Base-by-base conservation (phyloP, 495 filamentous ascomycete species). In the Cercophora samala region DNA sequence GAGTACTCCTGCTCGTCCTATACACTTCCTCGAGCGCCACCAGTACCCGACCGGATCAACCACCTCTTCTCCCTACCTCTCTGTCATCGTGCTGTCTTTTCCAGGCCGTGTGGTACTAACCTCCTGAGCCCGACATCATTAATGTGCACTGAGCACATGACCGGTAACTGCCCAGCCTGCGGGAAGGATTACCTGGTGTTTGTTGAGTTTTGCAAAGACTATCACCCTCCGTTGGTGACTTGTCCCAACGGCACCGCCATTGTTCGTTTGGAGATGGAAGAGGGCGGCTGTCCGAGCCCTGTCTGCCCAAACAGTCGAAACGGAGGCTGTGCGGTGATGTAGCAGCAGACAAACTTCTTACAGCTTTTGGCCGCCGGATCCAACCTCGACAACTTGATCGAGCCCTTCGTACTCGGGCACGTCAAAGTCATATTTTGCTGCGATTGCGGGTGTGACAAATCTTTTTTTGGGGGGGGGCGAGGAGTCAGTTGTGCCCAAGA, bases 301-400 rank as follows among this genome's bases (percentile, higher is more conserved):
- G 79, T 82, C 54, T 83, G 81, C 67, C 81, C 81, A 51, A 82
- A 80, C 73, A 81, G 81, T 69, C 75, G 78, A 58, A 80, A 76
- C 26, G 80, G 80, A 17, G 80, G 80, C 23, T 83, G 81, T 64
- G 59, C 55, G 54, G 73, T 83, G 66, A 83, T 80, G 78, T 83
- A 74, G 67, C 63, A 63, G 54, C 21, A 29, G 19, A 29, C 18
- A 26, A 58, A 32, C 32, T 58, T 3, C 62, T 78, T 73, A 91
- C 56, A 90, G 79, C 74, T 83, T 88, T 58, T 86, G 80, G 59
- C 84, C 85, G 72, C 85, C 81, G 37, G 82, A 81, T 19, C 78
- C 82, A 8, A 94, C 82, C 78, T 99, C 94, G 64, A 93, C 84
- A 68, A 97, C 80, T 78, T 99, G 95, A 77, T 98, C 94, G 67